Conservation (phyloP, 2,329 filamentous ascomycete genomes). For the Alternaria brassicicola region DNA sequence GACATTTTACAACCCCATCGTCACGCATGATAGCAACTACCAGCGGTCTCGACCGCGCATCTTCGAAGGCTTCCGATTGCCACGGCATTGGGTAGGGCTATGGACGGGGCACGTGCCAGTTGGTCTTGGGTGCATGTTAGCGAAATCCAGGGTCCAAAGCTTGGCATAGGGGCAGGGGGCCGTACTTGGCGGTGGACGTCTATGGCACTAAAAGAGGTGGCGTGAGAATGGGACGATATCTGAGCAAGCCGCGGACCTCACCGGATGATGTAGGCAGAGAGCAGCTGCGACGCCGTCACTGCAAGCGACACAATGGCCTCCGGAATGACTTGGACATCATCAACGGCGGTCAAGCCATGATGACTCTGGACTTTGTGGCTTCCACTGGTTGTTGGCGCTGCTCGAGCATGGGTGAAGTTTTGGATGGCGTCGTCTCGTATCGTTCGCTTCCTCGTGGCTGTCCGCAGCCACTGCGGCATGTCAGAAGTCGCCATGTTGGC, state of each 20-base stretch:
- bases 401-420: slow-evolving; percentile 21
- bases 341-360: slow-evolving; percentile 18
- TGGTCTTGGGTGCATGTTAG: slow-evolving; percentile 50
- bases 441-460: slow-evolving; percentile 30
- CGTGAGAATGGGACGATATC: slow-evolving; percentile 44
- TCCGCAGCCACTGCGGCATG: slow-evolving; percentile 36
- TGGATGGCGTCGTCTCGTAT: slow-evolving; percentile 35
- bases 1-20: slow-evolving; percentile 61
- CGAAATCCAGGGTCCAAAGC: background rate
- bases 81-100: slow-evolving; percentile 58
- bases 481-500: slow-evolving; percentile 19
- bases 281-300: slow-evolving; percentile 38
- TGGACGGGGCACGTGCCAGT: slow-evolving; percentile 52
- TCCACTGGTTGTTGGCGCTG: slow-evolving; percentile 17
- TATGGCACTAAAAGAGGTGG: slow-evolving; percentile 38
- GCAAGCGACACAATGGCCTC: slow-evolving; percentile 33
- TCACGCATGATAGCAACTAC: slow-evolving; percentile 59
- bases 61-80: slow-evolving; percentile 55
- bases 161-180: slow-evolving; percentile 1
- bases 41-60: slow-evolving; percentile 52
- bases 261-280: slow-evolving; percentile 40
- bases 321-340: slow-evolving; percentile 27
- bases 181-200: slow-evolving; percentile 40
- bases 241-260: slow-evolving; percentile 22
- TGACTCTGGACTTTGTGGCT: slow-evolving; percentile 10